Conservation (phyloP, 2,329 filamentous ascomycete species). For the Neopestalotiopsis rosae region DNA sequence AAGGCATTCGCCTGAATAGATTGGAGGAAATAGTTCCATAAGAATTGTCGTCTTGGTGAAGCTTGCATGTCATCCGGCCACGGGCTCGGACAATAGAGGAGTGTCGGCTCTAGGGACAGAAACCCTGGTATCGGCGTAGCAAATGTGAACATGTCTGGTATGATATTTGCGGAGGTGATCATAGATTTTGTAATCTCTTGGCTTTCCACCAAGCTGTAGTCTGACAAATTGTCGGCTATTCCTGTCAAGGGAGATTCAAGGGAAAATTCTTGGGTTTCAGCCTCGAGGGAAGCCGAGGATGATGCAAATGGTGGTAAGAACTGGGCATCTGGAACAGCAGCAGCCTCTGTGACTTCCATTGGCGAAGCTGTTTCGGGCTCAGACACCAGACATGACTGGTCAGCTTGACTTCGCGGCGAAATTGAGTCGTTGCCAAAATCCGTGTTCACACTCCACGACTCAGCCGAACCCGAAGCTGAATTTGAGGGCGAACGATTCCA, state of each 20-base stretch:
- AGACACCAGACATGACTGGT: neutral
- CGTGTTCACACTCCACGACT: neutral
- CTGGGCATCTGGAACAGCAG: neutral
- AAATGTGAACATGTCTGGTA: neutral
- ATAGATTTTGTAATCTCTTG: neutral
- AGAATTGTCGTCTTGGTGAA: neutral
- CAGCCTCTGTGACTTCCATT: neutral
- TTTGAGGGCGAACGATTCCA: neutral
- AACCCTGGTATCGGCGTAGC: neutral
- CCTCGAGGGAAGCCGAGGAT: neutral
- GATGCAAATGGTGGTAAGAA: neutral
- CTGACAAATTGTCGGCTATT: neutral
- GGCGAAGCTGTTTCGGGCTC: neutral
- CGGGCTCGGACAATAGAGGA: neutral
- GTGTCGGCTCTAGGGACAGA: neutral
- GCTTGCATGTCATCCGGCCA: neutral
- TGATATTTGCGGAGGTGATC: neutral
- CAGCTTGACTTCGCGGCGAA: neutral
- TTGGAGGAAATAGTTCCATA: neutral
- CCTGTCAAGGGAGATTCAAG: neutral
- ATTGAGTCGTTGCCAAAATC: neutral
- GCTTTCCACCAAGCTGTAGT: neutral
- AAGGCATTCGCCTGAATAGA: neutral
- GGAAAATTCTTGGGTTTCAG: neutral
- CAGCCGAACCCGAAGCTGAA: neutral